A percentile compares a stretch with the other conserved stretches of the same genome.
phyloP scores from a whole-genome alignment of 768 basidiomycete genomes.

The Postia placenta region DNA sequence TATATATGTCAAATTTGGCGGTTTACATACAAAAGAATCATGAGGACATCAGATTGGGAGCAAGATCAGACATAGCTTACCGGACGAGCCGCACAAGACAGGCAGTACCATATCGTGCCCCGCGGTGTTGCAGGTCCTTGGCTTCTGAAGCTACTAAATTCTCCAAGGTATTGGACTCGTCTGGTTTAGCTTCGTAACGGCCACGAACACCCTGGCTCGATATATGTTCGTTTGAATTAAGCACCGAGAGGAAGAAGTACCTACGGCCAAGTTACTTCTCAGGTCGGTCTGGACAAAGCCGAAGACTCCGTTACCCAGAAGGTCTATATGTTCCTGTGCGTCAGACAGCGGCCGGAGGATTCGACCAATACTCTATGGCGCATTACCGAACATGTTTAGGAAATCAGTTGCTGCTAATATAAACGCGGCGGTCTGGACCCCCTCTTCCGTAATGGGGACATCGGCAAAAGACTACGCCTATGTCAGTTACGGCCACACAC shows the following conservation, averaged over 20 bases:
- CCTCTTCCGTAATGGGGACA: slow-evolving; percentile 66
- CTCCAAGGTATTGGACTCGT: slow-evolving; percentile 52
- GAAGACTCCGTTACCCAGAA: slow-evolving; percentile 64
- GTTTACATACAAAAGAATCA: slow-evolving; percentile 1
- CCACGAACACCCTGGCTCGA: slow-evolving; percentile 55
- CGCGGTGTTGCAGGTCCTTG: slow-evolving; percentile 29
- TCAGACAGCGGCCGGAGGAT: background rate
- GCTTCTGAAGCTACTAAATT: slow-evolving; percentile 48
- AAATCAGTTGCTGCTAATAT: slow-evolving; percentile 88
- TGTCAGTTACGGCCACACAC: background rate
- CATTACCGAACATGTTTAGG: slow-evolving; percentile 61
- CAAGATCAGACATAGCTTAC: slow-evolving; percentile 30
- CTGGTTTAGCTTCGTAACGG: slow-evolving; percentile 38
- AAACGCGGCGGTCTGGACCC: slow-evolving; percentile 77
- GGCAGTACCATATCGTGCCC: slow-evolving; percentile 50
- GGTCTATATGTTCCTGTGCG: slow-evolving; percentile 35
- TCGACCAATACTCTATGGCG: background rate
- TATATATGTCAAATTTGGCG: slow-evolving; percentile 19
- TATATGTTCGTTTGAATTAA: slow-evolving; percentile 1
- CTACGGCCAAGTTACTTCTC: slow-evolving; percentile 56
- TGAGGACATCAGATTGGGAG: slow-evolving; percentile 5
- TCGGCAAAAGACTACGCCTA: slow-evolving; percentile 74
- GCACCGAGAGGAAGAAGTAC: slow-evolving; percentile 19
- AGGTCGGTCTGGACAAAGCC: slow-evolving; percentile 71
- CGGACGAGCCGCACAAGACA: slow-evolving; percentile 63